phyloP scores from a whole-genome alignment of 108 stramenopile genomes.

The Nitzschia sp. region DNA sequence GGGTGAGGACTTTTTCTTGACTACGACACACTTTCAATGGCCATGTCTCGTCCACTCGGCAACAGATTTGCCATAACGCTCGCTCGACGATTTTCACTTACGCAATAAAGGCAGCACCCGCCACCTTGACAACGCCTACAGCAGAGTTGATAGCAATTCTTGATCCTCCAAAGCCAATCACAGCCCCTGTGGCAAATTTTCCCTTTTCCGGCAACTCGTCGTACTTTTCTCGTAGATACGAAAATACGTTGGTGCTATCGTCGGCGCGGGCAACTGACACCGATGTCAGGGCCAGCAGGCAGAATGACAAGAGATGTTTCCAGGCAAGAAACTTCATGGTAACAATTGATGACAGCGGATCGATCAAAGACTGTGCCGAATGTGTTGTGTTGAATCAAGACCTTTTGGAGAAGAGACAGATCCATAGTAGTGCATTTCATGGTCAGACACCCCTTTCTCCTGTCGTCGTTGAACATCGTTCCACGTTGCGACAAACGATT shows the following conservation, averaged over 20 bases:
- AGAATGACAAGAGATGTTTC: not conserved
- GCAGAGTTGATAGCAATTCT: conserved; percentile 45
- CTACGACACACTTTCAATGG: not conserved
- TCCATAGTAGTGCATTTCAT: too few species aligned
- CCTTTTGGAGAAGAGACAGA: too few species aligned
- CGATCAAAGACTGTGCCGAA: too few species aligned
- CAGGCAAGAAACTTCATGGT: not conserved
- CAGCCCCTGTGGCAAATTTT: conserved; percentile 55
- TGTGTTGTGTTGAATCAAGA: too few species aligned
- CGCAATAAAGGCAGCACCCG: conserved; percentile 60
- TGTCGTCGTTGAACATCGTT: too few species aligned
- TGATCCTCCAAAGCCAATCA: conserved; percentile 43
- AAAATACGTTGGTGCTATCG: conserved; percentile 1
- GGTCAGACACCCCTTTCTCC: too few species aligned
- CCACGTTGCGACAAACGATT: too few species aligned
- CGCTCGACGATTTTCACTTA: too few species aligned
- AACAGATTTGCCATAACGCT: too few species aligned
- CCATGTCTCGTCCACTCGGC: too few species aligned
- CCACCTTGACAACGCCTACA: conserved; percentile 47
- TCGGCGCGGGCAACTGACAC: conserved; percentile 5
- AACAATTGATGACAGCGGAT: too few species aligned
- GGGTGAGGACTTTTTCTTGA: not conserved
- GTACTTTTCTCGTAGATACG: conserved; percentile 33
- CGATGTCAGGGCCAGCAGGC: not conserved
- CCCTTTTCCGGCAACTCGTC: conserved; percentile 45